These are phyloP conservation scores for Sonneratia caseolaris DNA, from an alignment of 345 rosid species.

Conservation along the genomic window DNA sequence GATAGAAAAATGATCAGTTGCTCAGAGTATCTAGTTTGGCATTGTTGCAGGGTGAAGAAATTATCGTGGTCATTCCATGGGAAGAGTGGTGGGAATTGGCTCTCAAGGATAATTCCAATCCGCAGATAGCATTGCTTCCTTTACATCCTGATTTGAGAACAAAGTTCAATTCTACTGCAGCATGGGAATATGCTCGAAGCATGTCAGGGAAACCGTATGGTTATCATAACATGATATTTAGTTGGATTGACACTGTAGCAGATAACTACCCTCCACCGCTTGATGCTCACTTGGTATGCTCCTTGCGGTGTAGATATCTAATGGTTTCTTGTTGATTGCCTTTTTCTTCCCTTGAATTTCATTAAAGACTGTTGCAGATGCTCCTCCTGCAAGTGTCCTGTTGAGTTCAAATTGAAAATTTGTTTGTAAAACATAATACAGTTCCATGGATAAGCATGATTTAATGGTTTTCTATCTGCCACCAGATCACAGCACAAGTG, in stretches of 20 bases:
- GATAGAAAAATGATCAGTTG: background rate
- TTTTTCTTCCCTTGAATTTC: background rate
- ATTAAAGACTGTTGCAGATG: background rate
- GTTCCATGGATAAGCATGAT: background rate
- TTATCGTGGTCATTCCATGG: constrained; percentile 83
- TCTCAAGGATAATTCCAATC: constrained; percentile 79
- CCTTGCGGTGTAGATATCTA: constrained; percentile 5
- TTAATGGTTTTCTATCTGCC: background rate
- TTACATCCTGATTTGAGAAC: constrained; percentile 68
- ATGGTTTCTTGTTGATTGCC: background rate
- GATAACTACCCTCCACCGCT: constrained; percentile 98
- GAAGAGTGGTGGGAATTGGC: constrained; percentile 96
- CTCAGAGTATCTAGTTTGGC: background rate
- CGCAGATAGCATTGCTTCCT: constrained; percentile 87
- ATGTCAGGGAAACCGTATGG: constrained; percentile 99
- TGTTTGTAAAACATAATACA: background rate
- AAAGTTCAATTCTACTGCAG: constrained; percentile 76
- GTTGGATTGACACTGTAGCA: constrained; percentile 91
- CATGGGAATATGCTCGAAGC: constrained; percentile 90
- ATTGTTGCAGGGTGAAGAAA: constrained; percentile 75
- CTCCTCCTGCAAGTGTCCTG: background rate
- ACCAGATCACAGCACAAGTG: background rate
- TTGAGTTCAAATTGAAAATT: background rate
- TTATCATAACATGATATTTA: constrained; percentile 98
- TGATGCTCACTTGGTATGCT: constrained; percentile 95